Percentiles rank a stretch among this genome's conserved stretches.
Evolutionary conservation across 1,284 basidiomycete genomes (phyloP).

Genomic region (Ceratobasidium sp.): DNA sequence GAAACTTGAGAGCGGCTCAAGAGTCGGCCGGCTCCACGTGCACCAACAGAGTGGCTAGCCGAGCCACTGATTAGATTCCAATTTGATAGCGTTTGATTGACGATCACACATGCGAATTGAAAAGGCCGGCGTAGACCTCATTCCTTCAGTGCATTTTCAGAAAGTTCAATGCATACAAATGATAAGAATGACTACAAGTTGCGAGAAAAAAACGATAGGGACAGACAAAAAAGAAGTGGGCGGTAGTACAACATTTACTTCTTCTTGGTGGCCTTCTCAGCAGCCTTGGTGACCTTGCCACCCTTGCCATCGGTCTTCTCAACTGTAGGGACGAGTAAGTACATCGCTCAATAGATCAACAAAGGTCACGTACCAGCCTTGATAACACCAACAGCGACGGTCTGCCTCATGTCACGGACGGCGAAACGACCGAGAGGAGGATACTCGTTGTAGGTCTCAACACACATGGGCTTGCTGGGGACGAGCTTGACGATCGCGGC

Average conservation of each 20-base stretch:
- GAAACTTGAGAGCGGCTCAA: no score
- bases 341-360: background rate
- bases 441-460: conserved; percentile 97
- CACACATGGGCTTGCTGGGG: conserved; percentile 94
- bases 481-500: conserved; percentile 98
- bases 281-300: conserved; percentile 94
- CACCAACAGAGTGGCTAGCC: no score
- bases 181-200: conserved; percentile 48
- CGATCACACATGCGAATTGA: conserved; percentile 2
- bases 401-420: conserved; percentile 98
- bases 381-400: conserved; percentile 97
- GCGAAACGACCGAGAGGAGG: conserved; percentile 99
- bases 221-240: conserved; percentile 54
- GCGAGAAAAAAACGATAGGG: conserved; percentile 48
- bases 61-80: no score
- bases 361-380: conserved; percentile 61
- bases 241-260: conserved; percentile 69
- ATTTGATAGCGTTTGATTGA: no score
- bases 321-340: conserved; percentile 52
- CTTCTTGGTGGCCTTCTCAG: conserved; percentile 96
- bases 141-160: conserved; percentile 37
- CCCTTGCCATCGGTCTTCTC: conserved; percentile 88
- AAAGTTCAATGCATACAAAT: conserved; percentile 37
- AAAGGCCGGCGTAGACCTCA: conserved; percentile 8
- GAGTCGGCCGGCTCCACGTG: no score